These are phyloP conservation scores for Solanum peruvianum DNA, from an alignment of 257 asterid species.

Conservation along the genomic window DNA sequence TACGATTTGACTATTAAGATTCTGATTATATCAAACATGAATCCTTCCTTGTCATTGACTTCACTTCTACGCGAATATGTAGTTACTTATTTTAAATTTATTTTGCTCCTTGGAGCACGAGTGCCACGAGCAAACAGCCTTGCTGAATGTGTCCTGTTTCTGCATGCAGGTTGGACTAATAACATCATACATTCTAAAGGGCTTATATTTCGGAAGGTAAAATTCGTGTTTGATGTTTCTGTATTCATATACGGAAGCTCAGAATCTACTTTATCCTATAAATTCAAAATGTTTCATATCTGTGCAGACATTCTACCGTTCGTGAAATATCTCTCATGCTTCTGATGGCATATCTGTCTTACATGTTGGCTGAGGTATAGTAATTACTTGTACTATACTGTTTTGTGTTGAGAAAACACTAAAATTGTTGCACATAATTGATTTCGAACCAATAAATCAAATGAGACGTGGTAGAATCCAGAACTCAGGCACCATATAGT, in stretches of 20 bases:
- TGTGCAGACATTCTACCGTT: slow-evolving; percentile 68
- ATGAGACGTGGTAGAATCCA: not conserved
- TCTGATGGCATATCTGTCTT: slow-evolving; percentile 87
- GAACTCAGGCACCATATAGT: not conserved
- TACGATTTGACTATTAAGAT: not conserved
- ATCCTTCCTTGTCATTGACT: not conserved
- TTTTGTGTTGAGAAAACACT: not conserved
- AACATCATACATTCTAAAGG: slow-evolving; percentile 63
- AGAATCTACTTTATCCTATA: not conserved
- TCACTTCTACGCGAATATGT: not conserved
- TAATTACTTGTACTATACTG: not conserved
- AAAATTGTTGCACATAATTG: not conserved
- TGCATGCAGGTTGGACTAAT: slow-evolving; percentile 73
- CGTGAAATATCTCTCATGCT: slow-evolving; percentile 87
- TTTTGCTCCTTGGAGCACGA: not conserved
- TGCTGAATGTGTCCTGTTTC: not conserved
- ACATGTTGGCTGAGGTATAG: slow-evolving; percentile 94
- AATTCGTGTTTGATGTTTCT: not conserved
- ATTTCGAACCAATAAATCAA: not conserved
- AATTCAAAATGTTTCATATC: not conserved
- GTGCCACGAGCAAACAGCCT: not conserved
- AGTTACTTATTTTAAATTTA: not conserved
- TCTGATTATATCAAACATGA: not conserved
- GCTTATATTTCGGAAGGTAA: slow-evolving; percentile 78
- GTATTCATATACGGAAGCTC: not conserved